Conservation (phyloP, 1,284 basidiomycete genomes). For the Sporisorium graminicola region DNA sequence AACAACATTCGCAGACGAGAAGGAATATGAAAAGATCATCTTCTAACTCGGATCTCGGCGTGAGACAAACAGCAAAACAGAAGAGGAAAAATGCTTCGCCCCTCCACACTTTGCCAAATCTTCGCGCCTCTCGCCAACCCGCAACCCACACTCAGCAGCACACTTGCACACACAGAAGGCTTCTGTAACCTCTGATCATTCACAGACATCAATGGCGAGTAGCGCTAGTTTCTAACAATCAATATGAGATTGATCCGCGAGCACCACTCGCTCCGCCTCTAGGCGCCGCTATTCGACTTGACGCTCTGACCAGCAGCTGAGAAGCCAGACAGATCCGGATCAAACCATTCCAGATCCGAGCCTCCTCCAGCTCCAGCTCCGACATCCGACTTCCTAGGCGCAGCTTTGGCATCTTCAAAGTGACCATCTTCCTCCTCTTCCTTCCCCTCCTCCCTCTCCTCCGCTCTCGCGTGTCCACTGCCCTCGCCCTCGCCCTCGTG, state of each 20-base stretch:
- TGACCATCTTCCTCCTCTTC: background rate
- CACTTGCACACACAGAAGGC: background rate
- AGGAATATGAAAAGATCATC: background rate
- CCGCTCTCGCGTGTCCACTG: background rate
- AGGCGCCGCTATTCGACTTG: constrained; percentile 6
- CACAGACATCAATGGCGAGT: no score
- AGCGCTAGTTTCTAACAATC: background rate
- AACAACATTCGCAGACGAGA: no score
- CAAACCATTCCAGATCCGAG: constrained; percentile 54
- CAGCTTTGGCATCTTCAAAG: constrained; percentile 15
- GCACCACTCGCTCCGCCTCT: background rate
- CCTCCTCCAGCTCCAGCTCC: constrained; percentile 1
- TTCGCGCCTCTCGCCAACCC: background rate
- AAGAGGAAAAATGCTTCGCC: background rate
- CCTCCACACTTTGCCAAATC: background rate
- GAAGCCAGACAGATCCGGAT: constrained; percentile 55
- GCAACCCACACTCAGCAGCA: background rate
- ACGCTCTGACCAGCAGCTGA: constrained; percentile 30
- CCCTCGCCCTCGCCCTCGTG: background rate
- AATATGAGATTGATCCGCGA: no score
- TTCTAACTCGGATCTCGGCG: constrained; percentile 1
- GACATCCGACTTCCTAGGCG: background rate
- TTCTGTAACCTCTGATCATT: no score
- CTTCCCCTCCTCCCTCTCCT: constrained; percentile 10
- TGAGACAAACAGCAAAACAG: background rate